Base-by-base conservation (phyloP, 164 flowering plant species). In the Santalum album region DNA sequence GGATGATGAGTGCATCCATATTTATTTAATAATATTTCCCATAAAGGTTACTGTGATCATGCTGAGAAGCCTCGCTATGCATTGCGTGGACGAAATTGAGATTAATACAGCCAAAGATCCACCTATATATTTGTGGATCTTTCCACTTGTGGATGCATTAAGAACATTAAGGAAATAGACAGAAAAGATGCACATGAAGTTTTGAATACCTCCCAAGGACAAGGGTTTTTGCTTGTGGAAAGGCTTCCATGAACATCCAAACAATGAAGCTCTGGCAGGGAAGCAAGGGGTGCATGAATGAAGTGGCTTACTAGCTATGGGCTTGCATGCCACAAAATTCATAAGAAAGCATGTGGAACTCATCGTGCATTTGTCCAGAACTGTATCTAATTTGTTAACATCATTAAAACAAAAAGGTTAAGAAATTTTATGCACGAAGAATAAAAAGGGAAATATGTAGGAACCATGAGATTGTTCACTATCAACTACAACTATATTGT, bases 311-410 rank as follows among this genome's bases (percentile, higher is more conserved):
- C 23, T 25, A 18, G 58, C 17, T 22, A 43, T n/a, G 18, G 73
- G 54, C 48, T 53, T 65, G 52, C 56, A 62, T 25, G 53, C 25
- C 42, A 44, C 51, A 26, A 67, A 48, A 34, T 68, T 69, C 44
- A 57, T 26, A 18, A 39, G 29, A 50, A 47, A 48, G 63, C 58
- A 45, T 23, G 73, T 61, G 53, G 63, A 43, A 21, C 55, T 58
- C 69, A 70, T 51, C 51, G 57, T 40, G 72, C 71, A 59, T 55
- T 76, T 75, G 66, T 65, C 67, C 16, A 57, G 65, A 62, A 61
- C 55, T 73, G 70, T 72, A 50, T 57, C 69, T 65, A 54, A 12
- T 42, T 12, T 21, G 56, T 40, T 7, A 6, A 12, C 36, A 32
- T 32, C 0, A 32, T 7, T 32, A 6, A 32, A 6, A 1, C 12